Base-by-base conservation (phyloP, 768 basidiomycete species). In the Auricularia heimuer region DNA sequence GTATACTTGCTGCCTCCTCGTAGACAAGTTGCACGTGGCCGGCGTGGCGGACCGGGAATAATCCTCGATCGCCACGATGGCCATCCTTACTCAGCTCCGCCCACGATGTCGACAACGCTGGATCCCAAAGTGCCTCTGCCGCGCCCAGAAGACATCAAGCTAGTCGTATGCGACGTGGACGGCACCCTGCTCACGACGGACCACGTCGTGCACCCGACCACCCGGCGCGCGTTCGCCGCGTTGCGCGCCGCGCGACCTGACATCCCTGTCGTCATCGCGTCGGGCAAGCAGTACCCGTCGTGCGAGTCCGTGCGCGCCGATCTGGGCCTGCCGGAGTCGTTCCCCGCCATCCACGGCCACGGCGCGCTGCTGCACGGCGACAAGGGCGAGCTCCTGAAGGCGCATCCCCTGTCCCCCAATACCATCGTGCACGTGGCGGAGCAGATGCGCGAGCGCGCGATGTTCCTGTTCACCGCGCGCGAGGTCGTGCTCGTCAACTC, bases 261-360 rank as follows among this genome's bases (percentile, higher is more conserved):
- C 54, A 47, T 66, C 4, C 65, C 65, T 34, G 45, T 66, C 54
- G 65, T 66, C 51, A 66, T 66, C 37, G 65, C 65, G 14, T 56
- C 51, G 29, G 65, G 65, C 24, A 66, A 66, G 54, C 65, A 66
- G 35, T 64, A 64, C 58, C 35, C 51, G 29, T 63, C 61, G 35
- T 66, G 65, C 61, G 29, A 42, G 18, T 29, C n/a, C 24, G 62
- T 66, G 24, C 65, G 65, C 36, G 42, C 51, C 6, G 65, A 64
- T 14, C 44, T 66, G 18, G n/a, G 47, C n/a, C 63, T 66, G 16
- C 54, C 63, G 21, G n/a, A n/a, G 24, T 29, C 63, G 36, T 66
- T 66, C 54, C 65, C 65, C 36, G 62, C 65, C 6, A 61, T 44
- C 37, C 65, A 66, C 56, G 62, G 63, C 16, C 62, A 66, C 51